These are phyloP conservation scores for Nicotiana attenuata DNA, from an alignment of 257 asterid genomes.

Conservation along the genomic window DNA sequence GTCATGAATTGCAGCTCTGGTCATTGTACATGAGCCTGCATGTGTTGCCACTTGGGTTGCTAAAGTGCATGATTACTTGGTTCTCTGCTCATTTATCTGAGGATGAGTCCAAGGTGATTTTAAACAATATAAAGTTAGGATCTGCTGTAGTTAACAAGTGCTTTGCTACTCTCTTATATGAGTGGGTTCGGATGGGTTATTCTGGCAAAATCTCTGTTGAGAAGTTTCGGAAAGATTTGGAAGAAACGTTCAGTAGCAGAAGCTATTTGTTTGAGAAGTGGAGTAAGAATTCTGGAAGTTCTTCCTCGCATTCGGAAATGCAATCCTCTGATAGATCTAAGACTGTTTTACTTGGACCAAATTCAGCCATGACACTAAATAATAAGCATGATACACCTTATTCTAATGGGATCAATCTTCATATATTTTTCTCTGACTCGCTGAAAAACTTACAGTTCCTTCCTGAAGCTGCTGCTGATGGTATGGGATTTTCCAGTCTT, in stretches of 20 bases:
- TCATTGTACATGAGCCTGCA: slow-evolving; percentile 54
- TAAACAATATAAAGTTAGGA: slow-evolving; percentile 39
- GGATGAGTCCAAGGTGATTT: slow-evolving; percentile 45
- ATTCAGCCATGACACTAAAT: slow-evolving; percentile 16
- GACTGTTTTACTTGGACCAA: slow-evolving; percentile 16
- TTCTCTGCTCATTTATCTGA: slow-evolving; percentile 60
- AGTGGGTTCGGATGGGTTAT: slow-evolving; percentile 56
- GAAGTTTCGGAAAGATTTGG: slow-evolving; percentile 47
- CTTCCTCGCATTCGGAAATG: slow-evolving; percentile 7
- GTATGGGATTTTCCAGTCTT: slow-evolving; percentile 19
- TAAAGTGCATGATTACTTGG: slow-evolving; percentile 61
- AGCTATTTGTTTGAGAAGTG: slow-evolving; percentile 49
- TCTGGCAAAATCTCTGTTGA: slow-evolving; percentile 65
- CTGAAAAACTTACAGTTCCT: slow-evolving; percentile 29
- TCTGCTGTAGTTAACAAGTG: slow-evolving; percentile 36
- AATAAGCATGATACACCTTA: slow-evolving; percentile 24
- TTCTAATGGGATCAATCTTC: slow-evolving; percentile 38
- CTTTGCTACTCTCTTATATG: slow-evolving; percentile 30
- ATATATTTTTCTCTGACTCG: slow-evolving; percentile 46
- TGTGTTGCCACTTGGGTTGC: slow-evolving; percentile 81
- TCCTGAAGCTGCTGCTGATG: slow-evolving; percentile 30
- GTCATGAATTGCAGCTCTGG: slow-evolving; percentile 58
- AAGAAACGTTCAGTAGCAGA: slow-evolving; percentile 48
- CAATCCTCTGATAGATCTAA: slow-evolving; percentile 7
- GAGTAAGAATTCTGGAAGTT: slow-evolving; percentile 23